Evolutionary conservation across 495 filamentous ascomycete species (phyloP).

Genomic region (Penicillium goetzii): DNA sequence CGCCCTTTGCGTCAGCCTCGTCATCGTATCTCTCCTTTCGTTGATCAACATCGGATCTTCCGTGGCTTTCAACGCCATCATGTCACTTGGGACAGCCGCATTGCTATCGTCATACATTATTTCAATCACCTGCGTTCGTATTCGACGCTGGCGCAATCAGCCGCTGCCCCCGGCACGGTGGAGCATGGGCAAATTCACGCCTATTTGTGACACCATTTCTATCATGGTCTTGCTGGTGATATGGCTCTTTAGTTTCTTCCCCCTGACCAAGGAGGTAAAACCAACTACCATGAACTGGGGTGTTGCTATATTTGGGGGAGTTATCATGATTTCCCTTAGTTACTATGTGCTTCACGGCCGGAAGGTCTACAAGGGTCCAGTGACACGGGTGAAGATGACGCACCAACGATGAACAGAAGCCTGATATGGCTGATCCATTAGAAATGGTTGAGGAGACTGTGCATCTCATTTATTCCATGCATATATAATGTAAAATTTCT

Average conservation of each 20-base stretch:
- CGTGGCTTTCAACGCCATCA: conserved; percentile 48
- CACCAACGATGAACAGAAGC: background rate
- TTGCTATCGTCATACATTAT: conserved; percentile 13
- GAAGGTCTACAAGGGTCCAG: conserved; percentile 4
- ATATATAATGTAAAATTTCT: no score
- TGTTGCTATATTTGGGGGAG: conserved; percentile 2
- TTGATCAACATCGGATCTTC: conserved; percentile 56
- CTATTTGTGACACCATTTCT: conserved; percentile 6
- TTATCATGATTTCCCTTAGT: background rate
- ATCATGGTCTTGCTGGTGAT: conserved; percentile 2
- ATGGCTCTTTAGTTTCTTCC: conserved; percentile 7
- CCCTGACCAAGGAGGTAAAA: background rate
- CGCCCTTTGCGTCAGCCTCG: conserved; percentile 50
- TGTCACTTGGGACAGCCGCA: conserved; percentile 40
- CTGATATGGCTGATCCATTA: background rate
- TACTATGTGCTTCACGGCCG: background rate
- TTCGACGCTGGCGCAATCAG: conserved; percentile 10
- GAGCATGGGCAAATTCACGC: conserved; percentile 11
- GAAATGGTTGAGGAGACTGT: background rate
- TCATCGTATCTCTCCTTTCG: conserved; percentile 47
- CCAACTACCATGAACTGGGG: conserved; percentile 6
- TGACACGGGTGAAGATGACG: conserved; percentile 6
- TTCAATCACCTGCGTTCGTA: conserved; percentile 12
- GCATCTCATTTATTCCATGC: background rate
- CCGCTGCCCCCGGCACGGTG: conserved; percentile 13